Evolutionary conservation across 768 basidiomycete genomes (phyloP).

Genomic region (Lactarius indigo): DNA sequence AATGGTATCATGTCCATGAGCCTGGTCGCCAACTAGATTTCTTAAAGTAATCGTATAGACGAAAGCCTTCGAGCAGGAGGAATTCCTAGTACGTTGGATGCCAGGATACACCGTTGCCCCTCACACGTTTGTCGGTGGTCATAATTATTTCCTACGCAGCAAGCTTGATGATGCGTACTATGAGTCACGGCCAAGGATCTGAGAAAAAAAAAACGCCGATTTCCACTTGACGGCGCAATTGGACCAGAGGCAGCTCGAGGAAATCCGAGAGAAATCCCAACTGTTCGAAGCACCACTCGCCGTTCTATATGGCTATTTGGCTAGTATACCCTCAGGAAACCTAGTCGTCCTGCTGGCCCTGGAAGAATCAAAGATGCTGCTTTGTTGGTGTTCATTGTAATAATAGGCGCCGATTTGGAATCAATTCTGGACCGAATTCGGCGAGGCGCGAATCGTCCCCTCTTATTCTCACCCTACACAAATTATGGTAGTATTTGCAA

Average conservation of each 20-base stretch:
- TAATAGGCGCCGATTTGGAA: neutral
- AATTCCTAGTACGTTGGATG: slow-evolving; percentile 22
- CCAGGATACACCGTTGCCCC: neutral
- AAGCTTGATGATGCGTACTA: neutral
- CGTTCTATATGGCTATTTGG: no score
- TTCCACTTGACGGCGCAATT: no score
- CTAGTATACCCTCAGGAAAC: no score
- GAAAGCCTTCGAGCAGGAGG: slow-evolving; percentile 35
- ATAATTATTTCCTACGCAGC: neutral
- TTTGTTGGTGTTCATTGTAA: no score
- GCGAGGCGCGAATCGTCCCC: neutral
- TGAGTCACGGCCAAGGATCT: neutral
- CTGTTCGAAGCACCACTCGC: neutral
- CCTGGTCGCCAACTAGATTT: slow-evolving; percentile 35
- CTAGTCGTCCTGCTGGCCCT: no score
- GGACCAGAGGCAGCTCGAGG: no score
- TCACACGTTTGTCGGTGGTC: neutral
- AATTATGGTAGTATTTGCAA: neutral
- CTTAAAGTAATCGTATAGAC: slow-evolving; percentile 26
- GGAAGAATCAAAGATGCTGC: no score
- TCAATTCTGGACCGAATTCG: neutral
- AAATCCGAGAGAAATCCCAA: no score
- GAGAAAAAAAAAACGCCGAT: no score
- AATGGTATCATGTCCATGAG: slow-evolving; percentile 29
- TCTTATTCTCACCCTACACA: neutral